Evolutionary conservation across 768 basidiomycete genomes (phyloP), one percentile per base, ranked within the genome.

Genomic region (Mycena rosella): DNA sequence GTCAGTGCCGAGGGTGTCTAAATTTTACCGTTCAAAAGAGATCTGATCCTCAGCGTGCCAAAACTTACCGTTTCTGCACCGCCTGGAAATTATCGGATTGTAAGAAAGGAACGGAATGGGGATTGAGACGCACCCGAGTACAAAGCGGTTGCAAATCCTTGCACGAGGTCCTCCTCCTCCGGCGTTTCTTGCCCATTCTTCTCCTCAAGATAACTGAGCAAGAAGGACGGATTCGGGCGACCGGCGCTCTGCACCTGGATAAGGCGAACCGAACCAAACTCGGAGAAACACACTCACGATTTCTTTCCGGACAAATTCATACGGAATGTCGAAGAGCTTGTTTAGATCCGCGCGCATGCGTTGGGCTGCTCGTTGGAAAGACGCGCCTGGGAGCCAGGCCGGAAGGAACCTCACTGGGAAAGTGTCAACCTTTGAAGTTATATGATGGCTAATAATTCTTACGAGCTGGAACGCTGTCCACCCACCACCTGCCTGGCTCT

Each of bases 401-500:
- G 81, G 78, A 22, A 80, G 51, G 52, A 78, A 68, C 47, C 73
- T 75, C 14, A 81, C 76, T 79, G 62, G 6, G 63, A 44, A 26
- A 49, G 49, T 13, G 47, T 36, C 49, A 30, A n/a, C 29, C 9
- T 32, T 54, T 15, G 20, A 42, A 5, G 26, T 22, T 65, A 45
- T 30, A 42, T 49, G 24, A 61, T 52, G 17, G 73, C 10, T 7
- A 45, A 26, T 26, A 20, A 26, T 63, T 27, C 76, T 59, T 51
- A 76, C 76, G 61, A 24, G 70, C 47, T 44, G 76, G 75, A 67
- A 78, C 58, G 60, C 75, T 75, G 67, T 78, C 77, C 4, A 77
- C 76, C 76, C 72, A 75, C 71, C 71, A 77, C 44, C 63, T 49
- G n/a, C 77, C 79, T 6, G 78, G 79, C 40, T 79, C 78, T 4